Evolutionary conservation across 345 rosid species (phyloP).

Genomic region (Toxicodendron radicans): DNA sequence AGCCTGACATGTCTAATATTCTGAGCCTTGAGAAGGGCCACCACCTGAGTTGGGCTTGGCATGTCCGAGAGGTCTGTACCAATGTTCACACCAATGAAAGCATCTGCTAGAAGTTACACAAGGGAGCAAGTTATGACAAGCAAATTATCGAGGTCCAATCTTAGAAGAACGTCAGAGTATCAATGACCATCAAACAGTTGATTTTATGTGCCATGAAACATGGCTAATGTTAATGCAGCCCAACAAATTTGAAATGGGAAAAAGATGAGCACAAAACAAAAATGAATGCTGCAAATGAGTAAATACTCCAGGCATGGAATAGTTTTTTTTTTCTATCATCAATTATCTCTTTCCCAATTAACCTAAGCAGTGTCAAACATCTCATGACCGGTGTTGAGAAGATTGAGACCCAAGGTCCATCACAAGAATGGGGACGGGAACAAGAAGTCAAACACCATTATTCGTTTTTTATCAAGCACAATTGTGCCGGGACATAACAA

Average conservation of each 20-base stretch:
- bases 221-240: background rate
- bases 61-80: constrained; percentile 86
- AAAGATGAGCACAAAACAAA: background rate
- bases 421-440: background rate
- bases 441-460: background rate
- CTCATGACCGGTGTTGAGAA: background rate
- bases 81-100: constrained; percentile 82
- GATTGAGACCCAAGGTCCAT: background rate
- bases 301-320: constrained; percentile 11
- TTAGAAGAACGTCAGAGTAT: constrained; percentile 1
- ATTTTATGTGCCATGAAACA: background rate
- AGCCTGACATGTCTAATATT: constrained; percentile 77
- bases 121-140: background rate
- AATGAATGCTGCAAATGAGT: background rate
- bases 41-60: constrained; percentile 91
- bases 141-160: constrained; percentile 6
- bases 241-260: background rate
- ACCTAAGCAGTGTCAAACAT: background rate
- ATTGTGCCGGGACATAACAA: background rate
- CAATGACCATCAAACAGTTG: background rate
- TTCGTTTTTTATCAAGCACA: background rate
- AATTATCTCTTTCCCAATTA: background rate
- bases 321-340: background rate
- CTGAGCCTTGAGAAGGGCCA: constrained; percentile 83
- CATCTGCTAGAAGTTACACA: constrained; percentile 46